phyloP scores from a whole-genome alignment of 805 yeast species.

The Ogataea pilisensis region DNA sequence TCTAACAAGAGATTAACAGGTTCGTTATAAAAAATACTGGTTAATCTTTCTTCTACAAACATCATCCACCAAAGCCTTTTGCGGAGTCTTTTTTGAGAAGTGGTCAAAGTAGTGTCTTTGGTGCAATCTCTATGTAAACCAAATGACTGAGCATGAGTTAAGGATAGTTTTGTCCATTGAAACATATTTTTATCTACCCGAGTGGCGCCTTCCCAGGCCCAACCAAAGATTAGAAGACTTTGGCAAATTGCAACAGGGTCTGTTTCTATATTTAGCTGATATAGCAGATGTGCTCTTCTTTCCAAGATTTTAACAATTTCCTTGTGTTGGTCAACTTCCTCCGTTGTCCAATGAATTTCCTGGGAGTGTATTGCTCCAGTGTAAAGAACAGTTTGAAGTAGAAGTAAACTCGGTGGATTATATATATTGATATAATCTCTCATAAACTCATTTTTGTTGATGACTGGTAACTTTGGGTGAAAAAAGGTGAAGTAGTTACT shows the following conservation, averaged over 20 bases:
- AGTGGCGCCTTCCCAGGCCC: conserved; percentile 4
- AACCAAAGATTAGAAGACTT: conserved; percentile 33
- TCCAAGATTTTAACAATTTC: background rate
- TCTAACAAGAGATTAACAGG: background rate
- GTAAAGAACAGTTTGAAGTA: conserved; percentile 57
- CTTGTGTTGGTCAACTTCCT: background rate
- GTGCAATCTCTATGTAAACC: background rate
- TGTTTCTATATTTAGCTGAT: conserved; percentile 40
- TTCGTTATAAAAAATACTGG: background rate
- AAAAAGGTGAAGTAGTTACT: conserved; percentile 55
- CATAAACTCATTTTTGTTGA: conserved; percentile 59
- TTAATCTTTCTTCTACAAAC: background rate
- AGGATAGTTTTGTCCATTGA: conserved; percentile 44
- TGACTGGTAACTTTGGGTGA: conserved; percentile 64
- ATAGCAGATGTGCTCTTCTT: background rate
- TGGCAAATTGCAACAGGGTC: conserved; percentile 60
- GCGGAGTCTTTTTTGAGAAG: background rate
- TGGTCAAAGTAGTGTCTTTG: background rate
- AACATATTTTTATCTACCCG: conserved; percentile 44
- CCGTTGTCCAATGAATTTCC: background rate
- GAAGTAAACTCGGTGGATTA: conserved; percentile 53
- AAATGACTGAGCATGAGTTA: background rate
- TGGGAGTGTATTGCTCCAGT: conserved; percentile 44
- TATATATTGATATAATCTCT: conserved; percentile 45
- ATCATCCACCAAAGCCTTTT: conserved; percentile 1